Base-by-base conservation (phyloP, 2,329 filamentous ascomycete species). In the Bisporella sp. region DNA sequence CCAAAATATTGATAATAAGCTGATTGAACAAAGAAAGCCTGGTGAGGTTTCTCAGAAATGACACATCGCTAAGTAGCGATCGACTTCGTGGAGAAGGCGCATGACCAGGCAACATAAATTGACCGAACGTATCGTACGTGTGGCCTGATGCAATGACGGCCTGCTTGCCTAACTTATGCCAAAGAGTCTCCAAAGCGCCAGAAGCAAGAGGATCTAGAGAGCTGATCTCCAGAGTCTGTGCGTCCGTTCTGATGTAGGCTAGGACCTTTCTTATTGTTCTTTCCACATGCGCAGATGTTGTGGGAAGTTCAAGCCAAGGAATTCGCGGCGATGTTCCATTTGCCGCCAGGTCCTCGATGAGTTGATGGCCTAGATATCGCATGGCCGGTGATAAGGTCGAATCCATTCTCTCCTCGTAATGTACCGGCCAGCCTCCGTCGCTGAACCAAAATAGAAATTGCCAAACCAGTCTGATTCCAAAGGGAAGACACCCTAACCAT, bases 391-490 rank as follows among this genome's bases (percentile, higher is more conserved):
- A 49, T 44, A 59, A 58, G 9, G 37, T 48, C 21, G 53, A 7
- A 28, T 52, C 45, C 12, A 33, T 47, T 9, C n/a, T 37, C 35
- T 6, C 39, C 9, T 52, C 42, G 40, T 62, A 49, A 11, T 52
- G 54, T 6, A 57, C 39, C 30, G 62, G 58, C 62, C 63, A 65
- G 31, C 61, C 62, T 47, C 64, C 64, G 54, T 66, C 65, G 45
- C 63, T 66, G 42, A 67, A 62, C 90, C 91, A 99, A 71, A 99
- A 97, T 58, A 97, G 77, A 54, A 89, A 86, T 39, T 92, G 82
- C 95, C 93, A 99, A 44, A 95, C 83, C 37, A 87, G 85, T 61
- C 95, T 82, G 79, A 97, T 95, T 44, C 87, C 81, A 71, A 89
- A 96, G 1, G 93, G 93, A 44, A 99, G 76, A 73, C 87, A 84